Percentiles rank a stretch among this genome's conserved stretches.
Conservation (phyloP, 2,329 filamentous ascomycete genomes). For the Dactylellina cionopaga region DNA sequence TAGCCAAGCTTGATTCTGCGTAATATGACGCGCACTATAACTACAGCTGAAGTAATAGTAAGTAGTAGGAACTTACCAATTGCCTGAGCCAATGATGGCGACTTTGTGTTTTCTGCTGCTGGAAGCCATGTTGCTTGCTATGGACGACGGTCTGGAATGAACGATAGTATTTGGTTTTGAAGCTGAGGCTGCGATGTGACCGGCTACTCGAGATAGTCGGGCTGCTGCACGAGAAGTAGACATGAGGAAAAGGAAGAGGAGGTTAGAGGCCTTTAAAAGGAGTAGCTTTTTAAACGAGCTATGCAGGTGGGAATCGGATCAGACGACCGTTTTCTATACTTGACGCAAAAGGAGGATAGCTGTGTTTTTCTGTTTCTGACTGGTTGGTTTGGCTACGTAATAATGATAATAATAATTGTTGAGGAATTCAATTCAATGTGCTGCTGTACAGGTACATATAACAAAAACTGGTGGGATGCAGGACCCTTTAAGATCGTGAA, state of each 20-base stretch:
- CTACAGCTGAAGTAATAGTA: not conserved
- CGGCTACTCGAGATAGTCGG: slow-evolving; percentile 38
- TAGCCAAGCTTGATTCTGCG: slow-evolving; percentile 3
- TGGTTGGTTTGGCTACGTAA: not conserved
- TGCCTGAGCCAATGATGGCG: slow-evolving; percentile 92
- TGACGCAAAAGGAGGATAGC: slow-evolving; percentile 23
- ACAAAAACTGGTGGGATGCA: slow-evolving; percentile 25
- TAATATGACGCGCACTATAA: not conserved
- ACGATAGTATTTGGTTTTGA: not conserved
- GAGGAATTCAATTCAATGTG: slow-evolving; percentile 21
- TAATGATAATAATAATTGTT: slow-evolving; percentile 25
- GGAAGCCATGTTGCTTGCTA: slow-evolving; percentile 10
- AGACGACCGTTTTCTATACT: slow-evolving; percentile 14
- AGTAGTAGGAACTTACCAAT: slow-evolving; percentile 73
- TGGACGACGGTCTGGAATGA: slow-evolving; percentile 1
- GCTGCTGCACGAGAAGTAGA: slow-evolving; percentile 36
- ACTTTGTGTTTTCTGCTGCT: slow-evolving; percentile 80
- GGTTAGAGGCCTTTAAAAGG: slow-evolving; percentile 22
- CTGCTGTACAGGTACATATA: not conserved
- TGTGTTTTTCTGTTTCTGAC: not conserved
- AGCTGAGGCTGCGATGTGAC: slow-evolving; percentile 22
- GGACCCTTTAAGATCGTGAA: slow-evolving; percentile 2
- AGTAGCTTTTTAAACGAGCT: not conserved
- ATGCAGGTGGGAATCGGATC: not conserved
- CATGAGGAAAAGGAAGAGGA: slow-evolving; percentile 22